A percentile compares a stretch with the other conserved stretches of the same genome.
phyloP scores from a whole-genome alignment of 73 alveolate species.

The Paramecium sexaurelia region DNA sequence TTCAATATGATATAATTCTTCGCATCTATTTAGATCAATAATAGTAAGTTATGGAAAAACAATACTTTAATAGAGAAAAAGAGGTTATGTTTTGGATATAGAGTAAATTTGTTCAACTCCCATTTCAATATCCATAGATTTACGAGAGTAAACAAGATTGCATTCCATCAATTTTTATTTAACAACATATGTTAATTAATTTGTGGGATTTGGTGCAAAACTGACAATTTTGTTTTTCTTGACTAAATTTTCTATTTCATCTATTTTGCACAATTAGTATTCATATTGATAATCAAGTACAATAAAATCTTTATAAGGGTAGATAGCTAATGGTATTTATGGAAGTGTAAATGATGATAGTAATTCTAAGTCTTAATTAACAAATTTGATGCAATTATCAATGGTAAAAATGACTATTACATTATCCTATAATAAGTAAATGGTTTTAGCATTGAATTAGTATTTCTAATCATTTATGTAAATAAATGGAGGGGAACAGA shows the following conservation, averaged over 20 bases:
- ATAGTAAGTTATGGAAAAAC: not conserved
- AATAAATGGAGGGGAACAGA: not conserved
- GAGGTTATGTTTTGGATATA: not conserved
- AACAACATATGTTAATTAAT: not conserved
- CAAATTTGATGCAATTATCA: not conserved
- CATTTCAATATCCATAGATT: not conserved
- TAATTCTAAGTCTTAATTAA: not conserved
- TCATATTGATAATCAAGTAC: not conserved
- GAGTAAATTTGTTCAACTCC: not conserved
- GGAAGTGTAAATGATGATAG: not conserved
- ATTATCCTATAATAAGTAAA: not conserved
- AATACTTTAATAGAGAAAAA: not conserved
- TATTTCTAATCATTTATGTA: not conserved
- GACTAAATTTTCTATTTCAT: not conserved
- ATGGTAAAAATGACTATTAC: not conserved
- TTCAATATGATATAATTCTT: not conserved
- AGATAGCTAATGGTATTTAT: not conserved
- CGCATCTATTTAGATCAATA: not conserved
- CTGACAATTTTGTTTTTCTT: not conserved
- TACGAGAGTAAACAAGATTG: not conserved
- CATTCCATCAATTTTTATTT: not conserved
- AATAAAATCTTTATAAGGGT: not conserved
- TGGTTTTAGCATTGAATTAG: not conserved
- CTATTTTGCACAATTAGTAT: not conserved
- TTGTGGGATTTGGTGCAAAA: conserved; percentile 34